phyloP scores from a whole-genome alignment of 345 rosid genomes.

The Turritis glabra region DNA sequence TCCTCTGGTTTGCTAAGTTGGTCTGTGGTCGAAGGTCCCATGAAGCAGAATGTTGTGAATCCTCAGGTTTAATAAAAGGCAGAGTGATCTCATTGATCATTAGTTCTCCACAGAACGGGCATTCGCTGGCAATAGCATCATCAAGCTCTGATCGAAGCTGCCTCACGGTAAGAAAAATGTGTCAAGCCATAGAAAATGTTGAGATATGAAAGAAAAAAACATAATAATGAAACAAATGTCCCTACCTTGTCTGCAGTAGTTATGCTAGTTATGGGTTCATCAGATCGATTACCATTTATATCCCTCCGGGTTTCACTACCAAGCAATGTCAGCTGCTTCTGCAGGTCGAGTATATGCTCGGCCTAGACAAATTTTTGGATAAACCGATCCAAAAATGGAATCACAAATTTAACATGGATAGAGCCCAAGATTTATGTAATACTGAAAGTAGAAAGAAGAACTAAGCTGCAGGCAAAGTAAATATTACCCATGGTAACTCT shows the following conservation, averaged over 20 bases:
- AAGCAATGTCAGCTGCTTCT: slow-evolving; percentile 84
- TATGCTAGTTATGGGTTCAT: slow-evolving; percentile 62
- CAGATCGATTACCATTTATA: slow-evolving; percentile 57
- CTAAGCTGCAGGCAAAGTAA: not conserved
- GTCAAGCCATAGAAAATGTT: slow-evolving; percentile 7
- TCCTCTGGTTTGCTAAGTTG: slow-evolving; percentile 58
- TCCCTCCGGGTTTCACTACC: slow-evolving; percentile 73
- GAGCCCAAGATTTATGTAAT: too few relatives aligned
- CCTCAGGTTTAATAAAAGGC: slow-evolving; percentile 74
- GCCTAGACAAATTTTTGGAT: slow-evolving; percentile 52
- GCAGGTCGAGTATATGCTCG: slow-evolving; percentile 76
- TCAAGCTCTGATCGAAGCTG: slow-evolving; percentile 94
- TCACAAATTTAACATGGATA: slow-evolving; percentile 11
- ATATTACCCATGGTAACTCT: not conserved
- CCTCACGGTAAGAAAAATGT: slow-evolving; percentile 15
- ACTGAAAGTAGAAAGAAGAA: too few relatives aligned
- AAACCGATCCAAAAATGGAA: slow-evolving; percentile 12
- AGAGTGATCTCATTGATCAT: slow-evolving; percentile 80
- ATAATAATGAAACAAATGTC: slow-evolving; percentile 4
- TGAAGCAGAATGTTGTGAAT: slow-evolving; percentile 62
- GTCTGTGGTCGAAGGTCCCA: slow-evolving; percentile 83
- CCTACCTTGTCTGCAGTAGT: slow-evolving; percentile 78
- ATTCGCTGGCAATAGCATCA: slow-evolving; percentile 91
- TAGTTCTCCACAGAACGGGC: slow-evolving; percentile 95
- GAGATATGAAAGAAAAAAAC: too few relatives aligned